These are phyloP conservation scores for Phascolomyces articulosus DNA, from an alignment of 371 early-diverging fungal genomes.

Conservation along the genomic window DNA sequence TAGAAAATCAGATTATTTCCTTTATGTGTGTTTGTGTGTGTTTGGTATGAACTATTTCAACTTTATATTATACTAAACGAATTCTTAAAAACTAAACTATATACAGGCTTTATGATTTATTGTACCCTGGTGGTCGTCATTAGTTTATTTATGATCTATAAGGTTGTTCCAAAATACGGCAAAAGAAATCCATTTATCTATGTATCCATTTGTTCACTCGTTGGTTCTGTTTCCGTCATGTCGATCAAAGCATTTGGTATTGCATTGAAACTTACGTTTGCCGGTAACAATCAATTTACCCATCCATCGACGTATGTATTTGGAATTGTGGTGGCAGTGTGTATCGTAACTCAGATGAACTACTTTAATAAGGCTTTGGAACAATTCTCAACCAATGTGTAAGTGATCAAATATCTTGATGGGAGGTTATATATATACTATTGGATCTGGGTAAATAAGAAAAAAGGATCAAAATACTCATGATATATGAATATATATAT, in stretches of 20 bases:
- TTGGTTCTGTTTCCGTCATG: slow-evolving; percentile 90
- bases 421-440: neutral
- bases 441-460: too few relatives aligned
- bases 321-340: slow-evolving; percentile 73
- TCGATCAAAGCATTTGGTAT: slow-evolving; percentile 92
- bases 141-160: slow-evolving; percentile 74
- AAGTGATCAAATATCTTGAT: slow-evolving; percentile 19
- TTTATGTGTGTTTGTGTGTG: neutral
- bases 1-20: neutral
- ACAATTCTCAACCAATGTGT: slow-evolving; percentile 85
- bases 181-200: slow-evolving; percentile 81
- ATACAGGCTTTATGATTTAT: slow-evolving; percentile 79
- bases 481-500: too few relatives aligned
- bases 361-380: slow-evolving; percentile 96
- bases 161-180: slow-evolving; percentile 80
- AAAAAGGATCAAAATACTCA: too few relatives aligned
- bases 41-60: too few relatives aligned
- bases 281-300: slow-evolving; percentile 88
- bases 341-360: slow-evolving; percentile 91
- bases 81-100: neutral
- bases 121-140: slow-evolving; percentile 63
- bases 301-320: slow-evolving; percentile 88
- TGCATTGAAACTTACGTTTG: slow-evolving; percentile 88
- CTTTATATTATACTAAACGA: too few relatives aligned
- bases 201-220: slow-evolving; percentile 84